Percentiles rank a stretch among this genome's conserved stretches.
Conservation (phyloP, 2,329 filamentous ascomycete genomes). For the Geosmithia putterillii region DNA sequence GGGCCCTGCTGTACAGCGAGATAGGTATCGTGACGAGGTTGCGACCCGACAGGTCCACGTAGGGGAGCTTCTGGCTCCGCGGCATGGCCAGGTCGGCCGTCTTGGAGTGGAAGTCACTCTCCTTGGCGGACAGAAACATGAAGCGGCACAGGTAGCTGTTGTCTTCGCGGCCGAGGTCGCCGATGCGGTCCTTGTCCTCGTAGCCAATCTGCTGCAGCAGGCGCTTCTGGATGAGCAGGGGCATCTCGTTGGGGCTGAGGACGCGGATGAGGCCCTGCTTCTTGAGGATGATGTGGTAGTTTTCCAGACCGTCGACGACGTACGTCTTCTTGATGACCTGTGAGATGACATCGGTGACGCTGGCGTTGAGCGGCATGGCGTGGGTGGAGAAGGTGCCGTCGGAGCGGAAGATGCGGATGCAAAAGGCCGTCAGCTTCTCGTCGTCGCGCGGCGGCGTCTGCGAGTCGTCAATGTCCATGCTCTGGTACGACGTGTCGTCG, state of each 20-base stretch:
- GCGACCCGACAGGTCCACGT: constrained; percentile 80
- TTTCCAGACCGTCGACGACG: constrained; percentile 77
- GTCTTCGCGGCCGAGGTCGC: constrained; percentile 91
- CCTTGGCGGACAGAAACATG: constrained; percentile 81
- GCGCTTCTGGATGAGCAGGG: constrained; percentile 81
- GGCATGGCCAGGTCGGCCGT: constrained; percentile 67
- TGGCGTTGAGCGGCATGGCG: constrained; percentile 71
- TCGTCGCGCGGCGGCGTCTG: constrained; percentile 57
- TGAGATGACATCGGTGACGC: constrained; percentile 75
- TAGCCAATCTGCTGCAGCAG: constrained; percentile 89
- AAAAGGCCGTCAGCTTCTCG: constrained; percentile 68
- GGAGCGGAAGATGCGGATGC: constrained; percentile 87
- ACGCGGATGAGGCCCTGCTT: constrained; percentile 85
- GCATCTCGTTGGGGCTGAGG: constrained; percentile 64
- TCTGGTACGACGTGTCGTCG: constrained; percentile 48
- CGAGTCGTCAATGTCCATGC: constrained; percentile 53
- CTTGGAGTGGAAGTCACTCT: constrained; percentile 62
- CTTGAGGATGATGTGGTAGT: constrained; percentile 90
- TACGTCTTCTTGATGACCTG: constrained; percentile 92
- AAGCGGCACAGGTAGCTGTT: constrained; percentile 96
- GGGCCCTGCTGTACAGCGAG: constrained; percentile 77
- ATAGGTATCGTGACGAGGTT: constrained; percentile 95
- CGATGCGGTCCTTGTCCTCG: constrained; percentile 71
- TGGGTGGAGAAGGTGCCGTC: constrained; percentile 93
- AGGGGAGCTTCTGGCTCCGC: constrained; percentile 81